Base-by-base conservation (phyloP, 1,284 basidiomycete species). In the Fistulina hepatica region DNA sequence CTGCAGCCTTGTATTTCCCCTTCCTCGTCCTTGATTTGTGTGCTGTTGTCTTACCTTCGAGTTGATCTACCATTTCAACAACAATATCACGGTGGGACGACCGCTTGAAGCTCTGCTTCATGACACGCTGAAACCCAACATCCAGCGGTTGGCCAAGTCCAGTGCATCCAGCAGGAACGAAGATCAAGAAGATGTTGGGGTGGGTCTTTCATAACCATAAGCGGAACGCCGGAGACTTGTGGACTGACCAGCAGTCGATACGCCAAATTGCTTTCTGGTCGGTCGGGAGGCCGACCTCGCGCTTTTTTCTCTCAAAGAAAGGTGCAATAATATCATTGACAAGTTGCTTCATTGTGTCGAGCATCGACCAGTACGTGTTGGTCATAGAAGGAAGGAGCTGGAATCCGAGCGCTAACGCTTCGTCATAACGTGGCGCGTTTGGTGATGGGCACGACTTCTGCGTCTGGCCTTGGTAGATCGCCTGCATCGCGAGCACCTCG, bases 401-500 rank as follows among this genome's bases (percentile, higher is more conserved):
- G 33, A 53, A 52, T 5, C 48, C 52, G 9, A 41, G 34, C 1
- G 13, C 20, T 2, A 30, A 6, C 1, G 50, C 49, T 20, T 52
- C 39, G 1, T 27, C 33, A 20, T 41, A 40, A 27, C 27, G n/a
- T 4, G 33, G 19, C 6, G 41, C 38, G 3, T 26, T 13, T 7
- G 13, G 10, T 3, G 21, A 21, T 6, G 52, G 52, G 16, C 39
- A 43, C 2, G 50, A 49, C 1, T 11, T n/a, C 1, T 4, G 15
- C 2, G 49, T 47, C 16, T 39, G 23, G 4, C 55, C 53, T 8
- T 33, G 16, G 25, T 43, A 55, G 16, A 59, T 50, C 2, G 49
- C 45, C 42, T 61, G 59, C 30, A 57, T 50, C 1, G 55, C 57
- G 5, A 61, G 50, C 3, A 53, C 24, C 1, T 43, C 45, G 2